Evolutionary conservation across 2,329 filamentous ascomycete genomes (phyloP).

Genomic region (Aspergillus pseudotamarii): DNA sequence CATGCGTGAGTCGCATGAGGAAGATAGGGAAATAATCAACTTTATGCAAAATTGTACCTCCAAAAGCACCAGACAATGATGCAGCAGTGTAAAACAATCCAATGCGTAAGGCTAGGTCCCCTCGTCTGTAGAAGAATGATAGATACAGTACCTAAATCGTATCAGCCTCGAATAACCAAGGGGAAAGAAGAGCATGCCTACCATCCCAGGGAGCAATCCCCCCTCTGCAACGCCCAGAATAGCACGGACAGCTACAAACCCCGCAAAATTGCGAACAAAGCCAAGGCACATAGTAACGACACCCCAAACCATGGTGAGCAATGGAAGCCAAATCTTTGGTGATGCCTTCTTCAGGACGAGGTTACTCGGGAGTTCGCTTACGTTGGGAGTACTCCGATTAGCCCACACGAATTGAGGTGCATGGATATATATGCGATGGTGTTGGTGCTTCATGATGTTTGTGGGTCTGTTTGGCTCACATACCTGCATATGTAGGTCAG

Average conservation of each 20-base stretch:
- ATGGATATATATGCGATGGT: neutral
- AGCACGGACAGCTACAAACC: constrained; percentile 64
- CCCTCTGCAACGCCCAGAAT: constrained; percentile 66
- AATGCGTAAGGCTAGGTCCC: constrained; percentile 64
- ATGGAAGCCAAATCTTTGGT: constrained; percentile 62
- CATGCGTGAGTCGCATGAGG: neutral
- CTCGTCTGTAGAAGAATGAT: constrained; percentile 62
- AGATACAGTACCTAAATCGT: constrained; percentile 62
- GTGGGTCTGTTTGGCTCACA: constrained; percentile 16
- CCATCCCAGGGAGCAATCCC: constrained; percentile 68
- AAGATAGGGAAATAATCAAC: neutral
- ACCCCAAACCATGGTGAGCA: constrained; percentile 61
- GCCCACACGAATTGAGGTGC: neutral
- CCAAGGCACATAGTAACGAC: constrained; percentile 53
- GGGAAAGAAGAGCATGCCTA: constrained; percentile 25
- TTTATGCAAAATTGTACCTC: constrained; percentile 41
- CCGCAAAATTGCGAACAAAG: constrained; percentile 45
- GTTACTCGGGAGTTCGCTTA: constrained; percentile 65
- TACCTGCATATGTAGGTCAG: constrained; percentile 60
- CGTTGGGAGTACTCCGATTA: too few species aligned
- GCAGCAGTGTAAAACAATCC: constrained; percentile 70
- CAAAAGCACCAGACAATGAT: constrained; percentile 66
- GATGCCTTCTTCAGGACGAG: constrained; percentile 64
- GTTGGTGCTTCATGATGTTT: neutral
- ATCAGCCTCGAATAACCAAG: neutral